Base-by-base conservation (phyloP, 2,329 filamentous ascomycete species). In the Penicillium vulpinum region DNA sequence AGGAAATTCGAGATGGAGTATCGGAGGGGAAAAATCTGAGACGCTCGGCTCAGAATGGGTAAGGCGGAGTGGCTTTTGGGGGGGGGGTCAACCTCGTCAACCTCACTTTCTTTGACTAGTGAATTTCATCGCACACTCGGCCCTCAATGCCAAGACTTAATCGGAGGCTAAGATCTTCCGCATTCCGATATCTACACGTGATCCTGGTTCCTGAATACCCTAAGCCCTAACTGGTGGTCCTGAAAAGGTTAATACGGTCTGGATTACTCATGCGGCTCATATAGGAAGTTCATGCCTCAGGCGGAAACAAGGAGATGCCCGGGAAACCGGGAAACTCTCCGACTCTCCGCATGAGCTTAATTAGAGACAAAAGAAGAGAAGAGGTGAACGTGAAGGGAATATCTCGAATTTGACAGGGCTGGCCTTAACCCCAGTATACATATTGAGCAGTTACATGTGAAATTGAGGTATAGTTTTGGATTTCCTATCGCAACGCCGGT, bases 51-150 rank as follows among this genome's bases (percentile, higher is more conserved):
- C 60, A 59, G 65, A 60, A 63, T 51, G 61, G 62, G 58, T 58
- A 55, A 51, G 58, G 59, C 51, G 56, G 59, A 63, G 63, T 63
- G 63, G 63, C 59, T 64, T 58, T 65, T 21, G 1, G 39, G 63
- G 66, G 62, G 68, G 68, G 66, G 60, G 65, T 70, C 66, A 67
- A 67, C 67, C 66, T 70, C 62, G 66, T 66, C 62, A 66, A 64
- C 59, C 57, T 61, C 55, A 66, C 63, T 66, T 65, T 63, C 61
- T 67, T 69, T 66, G 59, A 65, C 64, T 65, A 62, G 61, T 73
- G 72, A 75, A 74, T 75, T 75, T 73, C 67, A 73, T 74, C 73
- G 72, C 73, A 75, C 73, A 75, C 68, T 73, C 66, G 64, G 64
- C 65, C 63, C 65, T 63, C 64, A 64, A 56, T 57, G 71, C 72